Base-by-base conservation (phyloP, 495 filamentous ascomycete genomes). In the Annulohypoxylon moriforme region DNA sequence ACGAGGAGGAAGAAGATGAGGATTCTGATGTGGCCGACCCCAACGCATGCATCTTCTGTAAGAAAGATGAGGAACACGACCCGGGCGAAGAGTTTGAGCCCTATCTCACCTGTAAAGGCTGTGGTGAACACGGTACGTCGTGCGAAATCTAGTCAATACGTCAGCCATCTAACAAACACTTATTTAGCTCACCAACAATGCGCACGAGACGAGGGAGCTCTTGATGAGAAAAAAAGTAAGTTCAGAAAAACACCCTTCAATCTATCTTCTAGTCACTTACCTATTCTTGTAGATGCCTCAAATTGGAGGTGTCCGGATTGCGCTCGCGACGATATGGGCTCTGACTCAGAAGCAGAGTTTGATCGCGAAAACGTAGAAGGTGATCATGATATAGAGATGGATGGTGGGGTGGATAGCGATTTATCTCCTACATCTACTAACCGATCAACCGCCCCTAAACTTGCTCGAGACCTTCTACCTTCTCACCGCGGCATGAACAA, bases 151-250 rank as follows among this genome's bases (percentile, higher is more conserved):
- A 67, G 74, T 60, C 60, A 64, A 77, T 52, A 60, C 58, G 59
- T 73, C 27, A 76, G 67, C 73, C 8, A 60, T 73, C 84, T 86
- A 76, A 86, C 78, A 49, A 27, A 72, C 73, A 75, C 71, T 22
- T 4, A 82, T 79, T 20, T 81, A 94, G 95, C 95, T 64, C 95
- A 98, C 85, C 89, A 92, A 75, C 92, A 98, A 88, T 98, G 95
- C 81, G 96, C 94, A 65, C 90, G 93, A 70, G 89, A 91, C 76
- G 89, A 89, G 73, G 89, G 90, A 60, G 90, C 92, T 44, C 83
- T 96, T 73, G 85, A 85, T 55, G 58, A 60, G 44, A 70, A 77
- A 60, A 76, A 78, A 57, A 75, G 79, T 82, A 70, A 70, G 76
- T 61, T 49, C 57, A 22, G 27, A 5, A 24, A 14, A 4, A 25